Evolutionary conservation across 1,284 basidiomycete genomes (phyloP), one percentile per base, ranked within the genome.

Genomic region (Prillingera fragicola): DNA sequence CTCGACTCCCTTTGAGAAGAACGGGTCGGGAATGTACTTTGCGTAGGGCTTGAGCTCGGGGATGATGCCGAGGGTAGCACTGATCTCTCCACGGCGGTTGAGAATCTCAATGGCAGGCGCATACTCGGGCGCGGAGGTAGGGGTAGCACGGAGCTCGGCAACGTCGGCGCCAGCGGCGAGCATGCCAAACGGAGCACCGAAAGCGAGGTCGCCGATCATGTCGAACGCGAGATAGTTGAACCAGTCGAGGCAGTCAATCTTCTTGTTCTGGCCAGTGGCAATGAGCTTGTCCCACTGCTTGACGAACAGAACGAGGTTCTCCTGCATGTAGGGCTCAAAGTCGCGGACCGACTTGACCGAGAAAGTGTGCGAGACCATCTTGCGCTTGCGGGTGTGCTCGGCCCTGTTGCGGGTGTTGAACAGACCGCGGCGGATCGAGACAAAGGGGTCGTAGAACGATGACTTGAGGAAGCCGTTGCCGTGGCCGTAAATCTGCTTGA

Each of bases 101-200:
- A 95, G 78, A 53, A 92, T 88, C 62, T 84, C 73, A 34, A 92
- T 82, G 10, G 87, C 90, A 3, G 87, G 84, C 41, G 89, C 81
- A 60, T 82, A 74, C 28, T 43, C 42, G 24, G 39, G 26, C 23
- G 41, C 17, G 21, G 54, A 42, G 22, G 48, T 31, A 31, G 53
- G 45, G 25, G 77, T 63, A 34, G 79, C 75, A 4, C 77, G 78
- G 29, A 80, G 82, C 7, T 80, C 77, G 1, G 85, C 87, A 10
- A 80, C 77, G 65, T 91, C 87, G 46, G 79, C 78, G 28, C 78
- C 83, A 5, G 82, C 79, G 42, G 80, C 66, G 47, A 95, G 76
- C 90, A 95, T 95, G 23, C 87, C 89, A 57, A 95, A 94, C 0
- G 90, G 83, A 10, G 79, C 78, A 9, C 88, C 88, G 56, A 91